Percentiles rank a stretch among this genome's conserved stretches.
Evolutionary conservation across 2,329 filamentous ascomycete species (phyloP).

Genomic region (Apiospora malaysiana): DNA sequence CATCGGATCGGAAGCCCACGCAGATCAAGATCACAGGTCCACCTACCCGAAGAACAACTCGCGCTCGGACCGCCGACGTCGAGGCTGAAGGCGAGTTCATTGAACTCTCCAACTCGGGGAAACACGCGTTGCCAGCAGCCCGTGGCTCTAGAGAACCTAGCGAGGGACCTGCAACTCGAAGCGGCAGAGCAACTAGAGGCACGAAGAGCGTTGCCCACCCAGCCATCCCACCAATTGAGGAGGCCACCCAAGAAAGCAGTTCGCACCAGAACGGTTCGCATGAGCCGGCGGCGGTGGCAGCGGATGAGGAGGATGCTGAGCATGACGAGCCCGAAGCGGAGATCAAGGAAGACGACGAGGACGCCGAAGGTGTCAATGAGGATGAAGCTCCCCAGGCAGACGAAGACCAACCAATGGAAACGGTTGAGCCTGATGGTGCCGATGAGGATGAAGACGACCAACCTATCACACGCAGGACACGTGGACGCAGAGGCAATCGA

Average conservation of each 20-base stretch:
- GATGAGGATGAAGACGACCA: constrained; percentile 58
- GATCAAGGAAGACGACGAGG: constrained; percentile 25
- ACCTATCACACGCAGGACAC: constrained; percentile 54
- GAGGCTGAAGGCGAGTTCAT: constrained; percentile 61
- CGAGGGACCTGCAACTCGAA: constrained; percentile 55
- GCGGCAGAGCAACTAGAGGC: constrained; percentile 53
- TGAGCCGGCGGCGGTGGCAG: constrained; percentile 28
- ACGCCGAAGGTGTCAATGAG: constrained; percentile 25
- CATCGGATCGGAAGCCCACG: constrained; percentile 32
- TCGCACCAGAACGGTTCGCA: constrained; percentile 39
- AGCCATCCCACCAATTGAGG: constrained; percentile 53
- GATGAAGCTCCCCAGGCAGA: constrained; percentile 29
- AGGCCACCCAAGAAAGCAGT: constrained; percentile 60
- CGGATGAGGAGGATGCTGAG: constrained; percentile 26
- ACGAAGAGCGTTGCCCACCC: constrained; percentile 57
- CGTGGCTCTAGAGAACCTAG: constrained; percentile 60
- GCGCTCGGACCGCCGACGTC: constrained; percentile 60
- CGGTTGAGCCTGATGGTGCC: constrained; percentile 36
- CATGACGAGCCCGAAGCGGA: constrained; percentile 24
- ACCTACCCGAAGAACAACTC: constrained; percentile 53
- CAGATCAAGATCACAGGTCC: constrained; percentile 28
- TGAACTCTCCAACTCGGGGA: constrained; percentile 66
- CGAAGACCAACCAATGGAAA: constrained; percentile 41
- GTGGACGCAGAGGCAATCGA: constrained; percentile 45
- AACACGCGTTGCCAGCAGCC: constrained; percentile 55